Percentiles rank a stretch among this genome's conserved stretches.
Evolutionary conservation across 306 rosid species (phyloP).

Genomic region (Dalbergia cochinchinensis): DNA sequence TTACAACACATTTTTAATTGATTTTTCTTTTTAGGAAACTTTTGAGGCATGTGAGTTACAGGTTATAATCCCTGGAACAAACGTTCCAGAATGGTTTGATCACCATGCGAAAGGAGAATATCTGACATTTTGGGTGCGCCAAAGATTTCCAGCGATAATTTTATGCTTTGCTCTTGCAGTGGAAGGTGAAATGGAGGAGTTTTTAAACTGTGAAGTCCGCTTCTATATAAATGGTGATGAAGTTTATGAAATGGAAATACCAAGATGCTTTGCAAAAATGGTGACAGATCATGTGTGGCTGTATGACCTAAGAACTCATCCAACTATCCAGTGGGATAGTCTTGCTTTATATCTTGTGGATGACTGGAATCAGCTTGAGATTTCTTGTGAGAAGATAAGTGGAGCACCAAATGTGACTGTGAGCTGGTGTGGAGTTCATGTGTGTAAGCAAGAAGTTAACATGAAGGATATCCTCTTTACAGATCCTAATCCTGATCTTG

Average conservation of each 20-base stretch:
- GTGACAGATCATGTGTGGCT: slow-evolving; percentile 46
- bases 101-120: slow-evolving; percentile 38
- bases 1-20: background rate
- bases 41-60: slow-evolving; percentile 27
- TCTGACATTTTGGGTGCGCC: slow-evolving; percentile 45
- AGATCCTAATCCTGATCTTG: slow-evolving; percentile 34
- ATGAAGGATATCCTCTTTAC: slow-evolving; percentile 27
- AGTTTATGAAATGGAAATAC: slow-evolving; percentile 40
- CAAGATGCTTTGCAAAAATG: slow-evolving; percentile 13
- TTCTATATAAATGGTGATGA: slow-evolving; percentile 43
- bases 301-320: slow-evolving; percentile 36
- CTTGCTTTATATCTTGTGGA: slow-evolving; percentile 34
- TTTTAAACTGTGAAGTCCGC: slow-evolving; percentile 25
- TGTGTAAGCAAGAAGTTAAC: slow-evolving; percentile 25
- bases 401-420: slow-evolving; percentile 42
- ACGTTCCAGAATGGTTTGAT: slow-evolving; percentile 48
- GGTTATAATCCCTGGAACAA: slow-evolving; percentile 37
- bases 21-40: slow-evolving; percentile 32
- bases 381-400: slow-evolving; percentile 32
- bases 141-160: slow-evolving; percentile 38
- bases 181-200: slow-evolving; percentile 26
- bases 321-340: slow-evolving; percentile 8
- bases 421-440: slow-evolving; percentile 48
- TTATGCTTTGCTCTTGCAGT: slow-evolving; percentile 38
- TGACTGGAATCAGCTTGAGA: slow-evolving; percentile 49